Conservation (phyloP, 495 filamentous ascomycete species). For the Neurospora discreta region DNA sequence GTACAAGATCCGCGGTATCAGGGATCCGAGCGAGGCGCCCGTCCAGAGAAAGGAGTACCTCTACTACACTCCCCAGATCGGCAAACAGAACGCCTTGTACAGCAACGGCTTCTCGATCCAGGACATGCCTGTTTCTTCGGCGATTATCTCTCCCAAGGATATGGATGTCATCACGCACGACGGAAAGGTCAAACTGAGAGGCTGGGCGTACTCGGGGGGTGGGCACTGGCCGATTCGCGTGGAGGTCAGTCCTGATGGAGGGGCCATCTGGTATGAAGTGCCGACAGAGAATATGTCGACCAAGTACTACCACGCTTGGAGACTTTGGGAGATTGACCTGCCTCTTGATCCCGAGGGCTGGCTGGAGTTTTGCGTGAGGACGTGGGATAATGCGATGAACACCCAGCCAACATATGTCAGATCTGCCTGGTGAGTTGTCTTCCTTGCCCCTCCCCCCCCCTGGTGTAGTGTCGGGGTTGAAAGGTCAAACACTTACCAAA, state of each 20-base stretch:
- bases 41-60: conserved; percentile 45
- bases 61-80: conserved; percentile 48
- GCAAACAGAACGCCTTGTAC: conserved; percentile 46
- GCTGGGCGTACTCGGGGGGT: conserved; percentile 52
- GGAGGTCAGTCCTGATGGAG: conserved; percentile 47
- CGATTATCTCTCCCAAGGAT: conserved; percentile 45
- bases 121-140: conserved; percentile 51
- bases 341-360: conserved; percentile 49
- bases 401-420: conserved; percentile 23
- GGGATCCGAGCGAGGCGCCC: conserved; percentile 26
- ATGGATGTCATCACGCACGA: conserved; percentile 44
- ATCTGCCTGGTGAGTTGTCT: conserved; percentile 22
- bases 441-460: too few species aligned
- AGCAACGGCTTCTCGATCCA: conserved; percentile 48
- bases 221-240: conserved; percentile 48
- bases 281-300: conserved; percentile 33
- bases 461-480: too few species aligned
- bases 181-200: conserved; percentile 38
- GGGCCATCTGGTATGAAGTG: conserved; percentile 47
- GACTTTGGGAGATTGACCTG: conserved; percentile 41
- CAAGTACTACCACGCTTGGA: conserved; percentile 46
- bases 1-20: conserved; percentile 40
- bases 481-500: background rate
- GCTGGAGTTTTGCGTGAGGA: conserved; percentile 45
- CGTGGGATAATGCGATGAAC: conserved; percentile 50